Evolutionary conservation across 192 early-diverging fungal species (phyloP), one percentile per base, ranked within the genome.

Genomic region (Podila verticillata): DNA sequence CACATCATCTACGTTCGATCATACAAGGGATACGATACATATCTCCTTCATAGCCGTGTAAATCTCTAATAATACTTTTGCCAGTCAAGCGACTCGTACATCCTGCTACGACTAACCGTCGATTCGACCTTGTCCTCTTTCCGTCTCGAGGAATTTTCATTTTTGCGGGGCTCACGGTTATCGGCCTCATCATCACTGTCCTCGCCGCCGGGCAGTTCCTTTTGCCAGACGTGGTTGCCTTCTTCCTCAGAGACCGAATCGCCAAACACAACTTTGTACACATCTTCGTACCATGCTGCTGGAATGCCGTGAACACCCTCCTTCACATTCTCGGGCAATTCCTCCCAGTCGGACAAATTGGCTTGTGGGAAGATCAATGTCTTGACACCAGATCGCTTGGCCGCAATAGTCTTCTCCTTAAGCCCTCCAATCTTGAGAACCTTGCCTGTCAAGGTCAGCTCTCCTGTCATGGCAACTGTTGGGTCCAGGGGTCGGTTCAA

Each of bases 371-470:
- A 96, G 56, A 99, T 84, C 36, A 99, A 91, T 28, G 88, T 92
- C 66, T 88, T 93, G 29, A 99, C 95, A 7, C 96, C 95, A 20
- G 91, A 92, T 49, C 97, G 87, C 75, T 98, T 97, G 65, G 98
- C 98, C 6, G 98, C 98, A 84, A 99, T 98, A 8, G 96, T 93
- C 86, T 99, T 99, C 66, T 99, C 97, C 71, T 97, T 96, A 34
- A 99, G 84, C 28, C 98, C 98, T 34, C 98, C 98, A 70, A 99
- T 97, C 87, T 98, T 96, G 48, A 99, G 88, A 35, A 99, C 93
- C 68, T 97, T 97, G 35, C 98, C 98, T 0, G 98, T 98, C 65
- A 99, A 85, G 8, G 98, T 99, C 54, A 99, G 84, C 85, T 99
- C 98, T 68, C 98, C 98, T 4, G 98, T 99, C 98, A 99, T 99